phyloP scores from a whole-genome alignment of 192 early-diverging fungal genomes.

The Gaertneriomyces semiglobifer region DNA sequence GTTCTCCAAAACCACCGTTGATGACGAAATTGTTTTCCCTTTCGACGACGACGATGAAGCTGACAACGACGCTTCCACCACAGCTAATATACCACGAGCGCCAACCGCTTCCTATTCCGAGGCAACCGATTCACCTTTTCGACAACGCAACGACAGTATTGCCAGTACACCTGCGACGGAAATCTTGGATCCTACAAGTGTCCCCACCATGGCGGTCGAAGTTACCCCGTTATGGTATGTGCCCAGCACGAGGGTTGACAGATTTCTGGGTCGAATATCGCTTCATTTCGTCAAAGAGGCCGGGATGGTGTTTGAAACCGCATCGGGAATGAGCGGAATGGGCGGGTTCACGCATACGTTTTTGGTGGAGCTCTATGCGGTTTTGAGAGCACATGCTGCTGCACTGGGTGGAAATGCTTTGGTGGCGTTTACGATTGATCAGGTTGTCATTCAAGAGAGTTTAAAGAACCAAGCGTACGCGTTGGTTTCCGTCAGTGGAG shows the following conservation, averaged over 20 bases:
- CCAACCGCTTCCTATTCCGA: not conserved
- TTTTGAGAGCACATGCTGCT: constrained; percentile 62
- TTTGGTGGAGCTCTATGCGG: constrained; percentile 61
- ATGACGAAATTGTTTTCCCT: constrained; percentile 7
- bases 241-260: constrained; percentile 48
- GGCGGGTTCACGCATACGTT: constrained; percentile 71
- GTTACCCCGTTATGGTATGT: constrained; percentile 68
- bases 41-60: constrained; percentile 14
- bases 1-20: not conserved
- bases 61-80: not conserved
- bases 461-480: constrained; percentile 74
- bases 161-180: not conserved
- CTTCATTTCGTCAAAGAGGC: constrained; percentile 82
- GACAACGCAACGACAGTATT: not conserved
- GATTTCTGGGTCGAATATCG: constrained; percentile 67
- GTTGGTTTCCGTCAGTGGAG: constrained; percentile 59
- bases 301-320: constrained; percentile 40
- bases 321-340: constrained; percentile 54
- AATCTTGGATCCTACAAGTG: constrained; percentile 22
- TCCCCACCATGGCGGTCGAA: constrained; percentile 47
- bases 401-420: constrained; percentile 73
- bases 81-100: not conserved
- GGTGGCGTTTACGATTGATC: constrained; percentile 62
- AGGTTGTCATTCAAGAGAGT: constrained; percentile 60
- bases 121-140: constrained; percentile 1